Base-by-base conservation (phyloP, 305 asterid species). In the Plantago lanceolata region DNA sequence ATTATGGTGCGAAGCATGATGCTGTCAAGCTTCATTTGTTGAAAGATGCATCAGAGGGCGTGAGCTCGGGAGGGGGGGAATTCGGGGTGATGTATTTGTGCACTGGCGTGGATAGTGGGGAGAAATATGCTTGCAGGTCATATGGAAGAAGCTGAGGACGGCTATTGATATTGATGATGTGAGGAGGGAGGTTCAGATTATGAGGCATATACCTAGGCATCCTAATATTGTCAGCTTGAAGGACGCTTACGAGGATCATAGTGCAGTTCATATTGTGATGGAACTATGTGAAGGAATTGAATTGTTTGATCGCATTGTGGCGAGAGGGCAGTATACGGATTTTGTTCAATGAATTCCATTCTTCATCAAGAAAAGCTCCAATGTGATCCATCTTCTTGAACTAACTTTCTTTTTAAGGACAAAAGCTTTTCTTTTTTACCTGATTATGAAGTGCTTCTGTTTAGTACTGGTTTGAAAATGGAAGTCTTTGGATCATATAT, bases 231-330 rank as follows among this genome's bases (percentile, higher is more conserved):
- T 88, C 40, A 82, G 74, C 66, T 78, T 88, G 69, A 85, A 78
- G 78, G 84, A 81, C 59, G 78, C 96, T 58, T 85, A 83, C 33
- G 96, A 88, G 78, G 96, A 85, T 64, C 89, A 85, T 63, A 73
- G 16, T 33, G 94, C 87, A 1, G 91, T 88, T 16, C 96, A 88
- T 63, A 88, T 88, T 75, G 94, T 85, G 45, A 88, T 88, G 96
- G 96, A 88, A 64, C 71, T 87, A 26, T 87, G 95, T 50, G 95
- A 85, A 69, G 95, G 95, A 21, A 93, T 93, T n/a, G 96, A 85
- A 65, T 72, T 88, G 75, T 88, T 88, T 35, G 96, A 88, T 50
- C 78, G 96, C 45, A 88, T 88, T 55, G 96, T 88, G 51, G 94
- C 96, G 1, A 72, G 91, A 62, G 96, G 96, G 9, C 94, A 88